Evolutionary conservation across 345 rosid species (phyloP), one percentile per base, ranked within the genome.

Genomic region (Gossypium ekmanianum): DNA sequence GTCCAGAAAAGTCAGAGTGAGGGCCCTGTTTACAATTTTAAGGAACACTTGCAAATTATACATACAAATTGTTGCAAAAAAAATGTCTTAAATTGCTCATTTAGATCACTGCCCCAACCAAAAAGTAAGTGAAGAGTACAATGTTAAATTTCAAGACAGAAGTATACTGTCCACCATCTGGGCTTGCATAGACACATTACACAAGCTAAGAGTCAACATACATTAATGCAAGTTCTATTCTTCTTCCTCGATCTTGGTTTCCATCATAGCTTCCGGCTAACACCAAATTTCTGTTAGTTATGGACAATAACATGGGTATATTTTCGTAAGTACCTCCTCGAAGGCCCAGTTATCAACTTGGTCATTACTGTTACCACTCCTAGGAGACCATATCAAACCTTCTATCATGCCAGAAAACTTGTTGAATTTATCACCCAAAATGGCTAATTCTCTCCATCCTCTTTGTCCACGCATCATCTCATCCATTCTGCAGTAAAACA

Each of bases 391-490:
- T 84, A 94, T 92, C 62, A 92, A 79, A 72, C 98, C 98, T 86
- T 94, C 98, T 73, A 94, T 85, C 96, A 94, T 87, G 70, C 98
- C 93, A 1, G 88, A 83, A 71, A 94, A 87, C 85, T 94, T 94
- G 87, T 90, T 92, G 75, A 92, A 81, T 78, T 86, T 94, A 78
- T 94, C 96, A 20, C 98, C 97, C 78, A 94, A 85, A 72, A 85
- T 78, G 79, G 97, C 94, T 75, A 94, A 81, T 75, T 94, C 98
- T 71, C 97, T 87, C 98, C 98, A 94, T 65, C 98, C 93, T 83
- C 93, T 85, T 83, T 94, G 98, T 68, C 98, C 98, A 22, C 89
- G 88, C 98, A 94, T 94, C 98, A 94, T 92, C 83, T 92, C 98
- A 77, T 94, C 98, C 98, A 92, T 94, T 79, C 96, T 92, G 84